These are phyloP conservation scores for Penicillium cosmopolitanum DNA, from an alignment of 495 filamentous ascomycete genomes.

Conservation along the genomic window DNA sequence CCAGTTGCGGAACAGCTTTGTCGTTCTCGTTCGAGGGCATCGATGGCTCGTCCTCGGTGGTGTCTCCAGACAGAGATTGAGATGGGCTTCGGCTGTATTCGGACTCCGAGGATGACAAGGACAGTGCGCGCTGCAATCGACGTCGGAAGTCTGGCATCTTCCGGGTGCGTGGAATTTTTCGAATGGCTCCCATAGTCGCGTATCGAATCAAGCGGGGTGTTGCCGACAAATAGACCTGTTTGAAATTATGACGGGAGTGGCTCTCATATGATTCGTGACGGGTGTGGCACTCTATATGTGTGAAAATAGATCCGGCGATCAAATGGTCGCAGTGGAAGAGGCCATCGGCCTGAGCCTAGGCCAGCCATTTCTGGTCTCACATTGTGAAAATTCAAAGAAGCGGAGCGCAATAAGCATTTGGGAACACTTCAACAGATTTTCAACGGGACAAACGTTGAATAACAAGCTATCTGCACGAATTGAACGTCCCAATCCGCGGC, in stretches of 20 bases:
- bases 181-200: background rate
- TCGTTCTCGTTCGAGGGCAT: background rate
- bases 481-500: background rate
- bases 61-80: background rate
- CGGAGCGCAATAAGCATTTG: no score
- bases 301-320: background rate
- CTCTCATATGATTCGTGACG: no score
- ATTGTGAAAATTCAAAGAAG: no score
- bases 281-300: background rate
- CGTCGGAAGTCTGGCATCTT: background rate
- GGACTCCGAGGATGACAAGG: background rate
- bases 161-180: background rate
- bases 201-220: background rate
- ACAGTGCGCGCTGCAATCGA: background rate
- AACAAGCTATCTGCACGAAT: no score
- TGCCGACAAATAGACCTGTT: background rate
- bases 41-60: background rate
- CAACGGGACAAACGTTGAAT: no score
- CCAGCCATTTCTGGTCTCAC: no score
- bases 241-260: background rate
- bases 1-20: background rate
- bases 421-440: no score
- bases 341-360: no score
- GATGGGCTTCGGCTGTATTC: background rate
- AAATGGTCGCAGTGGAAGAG: background rate